Evolutionary conservation across 2,329 filamentous ascomycete species (phyloP).

Genomic region (Catunica adiposa): DNA sequence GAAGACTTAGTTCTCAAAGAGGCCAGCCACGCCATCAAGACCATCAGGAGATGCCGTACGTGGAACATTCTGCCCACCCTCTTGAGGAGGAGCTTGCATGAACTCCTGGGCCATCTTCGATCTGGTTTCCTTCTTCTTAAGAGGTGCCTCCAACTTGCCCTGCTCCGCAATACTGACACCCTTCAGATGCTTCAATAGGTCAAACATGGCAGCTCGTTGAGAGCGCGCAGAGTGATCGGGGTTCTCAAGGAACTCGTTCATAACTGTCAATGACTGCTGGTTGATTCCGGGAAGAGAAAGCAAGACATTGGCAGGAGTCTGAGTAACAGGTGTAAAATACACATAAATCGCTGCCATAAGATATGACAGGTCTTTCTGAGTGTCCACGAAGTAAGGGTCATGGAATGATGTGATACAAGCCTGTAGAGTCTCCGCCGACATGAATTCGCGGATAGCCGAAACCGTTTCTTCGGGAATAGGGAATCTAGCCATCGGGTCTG

Average conservation of each 20-base stretch:
- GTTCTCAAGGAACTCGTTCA: conserved; percentile 43
- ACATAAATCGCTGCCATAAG: conserved; percentile 75
- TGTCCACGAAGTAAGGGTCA: conserved; percentile 90
- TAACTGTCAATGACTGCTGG: conserved; percentile 46
- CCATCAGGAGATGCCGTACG: conserved; percentile 30
- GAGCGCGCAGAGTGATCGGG: conserved; percentile 48
- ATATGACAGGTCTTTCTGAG: conserved; percentile 78
- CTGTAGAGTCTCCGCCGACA: conserved; percentile 74
- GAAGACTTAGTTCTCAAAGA: conserved; percentile 28
- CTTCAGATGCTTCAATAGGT: conserved; percentile 70
- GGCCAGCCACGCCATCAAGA: conserved; percentile 37
- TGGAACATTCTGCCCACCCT: conserved; percentile 9
- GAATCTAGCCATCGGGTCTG: conserved; percentile 22
- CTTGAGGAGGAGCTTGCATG: conserved; percentile 35
- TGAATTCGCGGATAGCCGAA: conserved; percentile 67
- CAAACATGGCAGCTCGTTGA: conserved; percentile 66
- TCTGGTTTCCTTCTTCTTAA: conserved; percentile 29
- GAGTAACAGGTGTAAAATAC: conserved; percentile 52
- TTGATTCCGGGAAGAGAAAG: conserved; percentile 64
- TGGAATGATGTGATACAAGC: conserved; percentile 81
- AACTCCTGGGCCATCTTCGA: conserved; percentile 51
- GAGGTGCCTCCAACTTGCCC: conserved; percentile 56
- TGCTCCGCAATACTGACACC: conserved; percentile 88
- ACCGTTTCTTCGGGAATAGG: conserved; percentile 38
- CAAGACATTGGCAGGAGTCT: conserved; percentile 60